Evolutionary conservation across 1,284 basidiomycete species (phyloP), one percentile per base, ranked within the genome.

Genomic region (Leccinum pachyderme): DNA sequence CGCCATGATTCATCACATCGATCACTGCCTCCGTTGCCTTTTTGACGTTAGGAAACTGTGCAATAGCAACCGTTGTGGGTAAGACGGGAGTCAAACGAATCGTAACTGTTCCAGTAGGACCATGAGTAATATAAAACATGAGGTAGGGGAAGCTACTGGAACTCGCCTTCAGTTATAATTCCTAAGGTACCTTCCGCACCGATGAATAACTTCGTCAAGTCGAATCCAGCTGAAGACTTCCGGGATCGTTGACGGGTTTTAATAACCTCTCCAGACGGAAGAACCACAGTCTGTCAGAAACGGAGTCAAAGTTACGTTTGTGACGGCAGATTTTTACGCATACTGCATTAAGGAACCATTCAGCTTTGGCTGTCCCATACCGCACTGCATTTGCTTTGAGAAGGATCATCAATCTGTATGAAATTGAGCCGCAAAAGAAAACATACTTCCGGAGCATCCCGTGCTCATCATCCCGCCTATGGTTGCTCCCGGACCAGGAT

Each of bases 121-220:
- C 28, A 43, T 60, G 24, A 63, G 44, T 32, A 3, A 3, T 7
- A 45, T 29, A 25, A 18, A 11, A 2, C 41, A 47, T 37, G 28
- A 29, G 27, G 32, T 15, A 24, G 31, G n/a, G 18, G 18, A n/a
- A 33, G 13, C 4, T 43, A 33, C 6, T 7, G 11, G 11, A 43
- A 51, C 68, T 22, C 56, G 87, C 89, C 86, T 79, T 97, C 95
- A 0, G 93, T 95, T 32, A 98, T 81, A 53, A 98, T 92, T 0
- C 95, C 95, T 25, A 98, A 75, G 0, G 95, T 98, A 1, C 95
- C 95, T 69, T 98, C 95, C 0, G 94, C 91, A 18, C 95, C 95
- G 51, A 97, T 90, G 74, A 98, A 98, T 15, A 98, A 72, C 63
- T 95, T 94, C 1, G 93, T 95, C 1, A 85, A 77, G 65, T 98